These are phyloP conservation scores for Urtica urens DNA, from an alignment of 306 rosid species.

Conservation along the genomic window DNA sequence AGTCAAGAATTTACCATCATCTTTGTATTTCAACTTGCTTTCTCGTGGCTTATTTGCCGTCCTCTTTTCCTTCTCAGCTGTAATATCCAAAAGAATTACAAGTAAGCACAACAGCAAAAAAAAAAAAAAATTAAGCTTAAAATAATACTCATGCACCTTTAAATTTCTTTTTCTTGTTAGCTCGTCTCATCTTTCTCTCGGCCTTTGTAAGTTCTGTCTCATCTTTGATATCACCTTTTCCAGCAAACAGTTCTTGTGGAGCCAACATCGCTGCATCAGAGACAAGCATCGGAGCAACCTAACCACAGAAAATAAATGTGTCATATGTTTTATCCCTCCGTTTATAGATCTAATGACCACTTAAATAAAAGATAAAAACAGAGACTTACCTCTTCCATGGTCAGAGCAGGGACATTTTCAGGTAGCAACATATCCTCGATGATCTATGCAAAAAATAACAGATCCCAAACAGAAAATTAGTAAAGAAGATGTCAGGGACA, in stretches of 20 bases:
- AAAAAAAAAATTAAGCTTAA: not conserved
- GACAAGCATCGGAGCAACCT: conserved; percentile 93
- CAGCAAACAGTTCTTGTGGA: conserved; percentile 89
- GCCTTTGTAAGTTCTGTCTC: conserved; percentile 73
- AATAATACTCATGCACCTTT: conserved; percentile 39
- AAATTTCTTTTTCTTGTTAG: conserved; percentile 74
- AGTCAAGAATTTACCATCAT: not conserved
- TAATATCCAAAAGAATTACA: conserved; percentile 13
- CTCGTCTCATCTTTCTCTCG: conserved; percentile 88
- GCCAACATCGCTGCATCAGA: conserved; percentile 99
- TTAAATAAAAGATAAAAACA: conserved; percentile 7
- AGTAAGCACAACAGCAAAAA: conserved; percentile 9
- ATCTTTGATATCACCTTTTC: conserved; percentile 90
- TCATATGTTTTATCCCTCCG: conserved; percentile 8
- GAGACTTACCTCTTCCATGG: conserved; percentile 86
- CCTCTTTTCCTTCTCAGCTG: conserved; percentile 46
- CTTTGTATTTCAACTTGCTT: conserved; percentile 8
- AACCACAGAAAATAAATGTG: conserved; percentile 24
- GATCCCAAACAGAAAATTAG: not conserved
- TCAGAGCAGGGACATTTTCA: conserved; percentile 80
- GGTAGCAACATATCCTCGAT: conserved; percentile 81
- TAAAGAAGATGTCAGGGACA: not conserved
- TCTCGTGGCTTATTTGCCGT: conserved; percentile 29
- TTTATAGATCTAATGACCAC: not conserved
- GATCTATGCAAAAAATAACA: conserved; percentile 41